phyloP scores from a whole-genome alignment of 106 monocot genomes.

The Dioscorea alata region DNA sequence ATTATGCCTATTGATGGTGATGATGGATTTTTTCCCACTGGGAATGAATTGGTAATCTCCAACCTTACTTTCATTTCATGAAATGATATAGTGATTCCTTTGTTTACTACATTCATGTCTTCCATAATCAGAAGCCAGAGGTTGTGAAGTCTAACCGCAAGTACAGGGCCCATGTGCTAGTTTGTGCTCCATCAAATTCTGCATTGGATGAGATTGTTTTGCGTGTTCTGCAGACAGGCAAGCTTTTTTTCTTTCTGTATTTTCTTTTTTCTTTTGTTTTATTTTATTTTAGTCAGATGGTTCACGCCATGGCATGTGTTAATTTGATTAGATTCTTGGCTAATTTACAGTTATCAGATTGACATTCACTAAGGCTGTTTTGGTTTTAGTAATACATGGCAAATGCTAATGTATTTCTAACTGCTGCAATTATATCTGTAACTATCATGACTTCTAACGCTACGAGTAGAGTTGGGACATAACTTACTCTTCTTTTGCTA shows the following conservation, averaged over 20 bases:
- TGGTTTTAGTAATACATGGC: too few species aligned
- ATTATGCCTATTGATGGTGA: conserved; percentile 78
- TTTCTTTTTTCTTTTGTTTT: neutral
- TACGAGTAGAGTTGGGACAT: too few species aligned
- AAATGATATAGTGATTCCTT: neutral
- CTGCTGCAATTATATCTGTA: too few species aligned
- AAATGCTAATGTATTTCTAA: too few species aligned
- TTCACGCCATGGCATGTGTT: too few species aligned
- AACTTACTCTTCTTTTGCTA: too few species aligned
- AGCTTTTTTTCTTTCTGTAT: conserved; percentile 1
- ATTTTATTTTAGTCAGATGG: neutral
- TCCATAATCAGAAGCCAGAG: conserved; percentile 69
- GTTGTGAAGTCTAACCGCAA: conserved; percentile 81
- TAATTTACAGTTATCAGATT: too few species aligned
- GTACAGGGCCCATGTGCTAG: conserved; percentile 91
- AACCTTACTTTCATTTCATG: conserved; percentile 1
- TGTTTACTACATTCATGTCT: conserved; percentile 3
- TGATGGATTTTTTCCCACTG: conserved; percentile 82
- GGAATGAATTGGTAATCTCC: conserved; percentile 74
- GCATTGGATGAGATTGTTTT: conserved; percentile 98
- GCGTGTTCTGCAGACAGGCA: conserved; percentile 78
- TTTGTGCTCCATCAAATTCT: conserved; percentile 99
- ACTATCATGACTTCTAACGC: too few species aligned
- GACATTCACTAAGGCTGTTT: too few species aligned
- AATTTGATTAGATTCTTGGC: too few species aligned